These are phyloP conservation scores for Phialophora verrucosa DNA, from an alignment of 2,329 filamentous ascomycete genomes.

Conservation along the genomic window DNA sequence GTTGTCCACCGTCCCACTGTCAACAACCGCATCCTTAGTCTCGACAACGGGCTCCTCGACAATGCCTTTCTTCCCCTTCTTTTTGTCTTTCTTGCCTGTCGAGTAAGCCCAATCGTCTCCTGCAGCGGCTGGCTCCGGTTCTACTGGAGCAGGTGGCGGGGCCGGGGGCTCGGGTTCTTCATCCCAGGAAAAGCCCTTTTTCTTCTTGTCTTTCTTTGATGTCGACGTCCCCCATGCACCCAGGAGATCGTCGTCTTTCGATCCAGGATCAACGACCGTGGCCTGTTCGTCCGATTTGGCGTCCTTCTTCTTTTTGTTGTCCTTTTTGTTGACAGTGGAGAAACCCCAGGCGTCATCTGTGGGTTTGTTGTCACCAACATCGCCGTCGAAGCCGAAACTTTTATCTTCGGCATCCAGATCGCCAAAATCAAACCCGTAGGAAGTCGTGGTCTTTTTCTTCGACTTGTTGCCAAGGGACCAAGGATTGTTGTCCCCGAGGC, in stretches of 20 bases:
- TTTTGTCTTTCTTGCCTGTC: conserved; percentile 43
- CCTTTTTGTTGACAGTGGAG: conserved; percentile 49
- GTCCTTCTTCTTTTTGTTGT: conserved; percentile 55
- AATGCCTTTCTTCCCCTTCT: conserved; percentile 42
- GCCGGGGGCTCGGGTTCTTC: conserved; percentile 35
- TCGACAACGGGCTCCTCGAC: conserved; percentile 32
- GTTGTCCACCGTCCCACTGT: conserved; percentile 22
- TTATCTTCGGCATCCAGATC: conserved; percentile 50
- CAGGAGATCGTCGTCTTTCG: conserved; percentile 44
- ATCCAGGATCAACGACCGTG: conserved; percentile 33
- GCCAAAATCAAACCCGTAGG: conserved; percentile 51
- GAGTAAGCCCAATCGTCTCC: conserved; percentile 38
- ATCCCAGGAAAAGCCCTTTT: conserved; percentile 41
- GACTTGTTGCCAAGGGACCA: conserved; percentile 49
- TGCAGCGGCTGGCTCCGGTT: conserved; percentile 43
- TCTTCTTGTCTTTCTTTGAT: conserved; percentile 54
- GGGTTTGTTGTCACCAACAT: conserved; percentile 50
- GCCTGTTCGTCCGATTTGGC: conserved; percentile 46
- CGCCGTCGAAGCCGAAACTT: conserved; percentile 51
- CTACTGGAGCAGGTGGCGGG: conserved; percentile 27
- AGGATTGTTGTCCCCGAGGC: conserved; percentile 44
- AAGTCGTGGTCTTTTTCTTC: conserved; percentile 46
- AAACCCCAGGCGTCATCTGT: conserved; percentile 50
- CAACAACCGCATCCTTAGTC: conserved; percentile 25
- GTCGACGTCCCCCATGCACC: conserved; percentile 45